A percentile compares a stretch with the other conserved stretches of the same genome.
Evolutionary conservation across 768 basidiomycete species (phyloP).

Genomic region (Collybiopsis confluens): DNA sequence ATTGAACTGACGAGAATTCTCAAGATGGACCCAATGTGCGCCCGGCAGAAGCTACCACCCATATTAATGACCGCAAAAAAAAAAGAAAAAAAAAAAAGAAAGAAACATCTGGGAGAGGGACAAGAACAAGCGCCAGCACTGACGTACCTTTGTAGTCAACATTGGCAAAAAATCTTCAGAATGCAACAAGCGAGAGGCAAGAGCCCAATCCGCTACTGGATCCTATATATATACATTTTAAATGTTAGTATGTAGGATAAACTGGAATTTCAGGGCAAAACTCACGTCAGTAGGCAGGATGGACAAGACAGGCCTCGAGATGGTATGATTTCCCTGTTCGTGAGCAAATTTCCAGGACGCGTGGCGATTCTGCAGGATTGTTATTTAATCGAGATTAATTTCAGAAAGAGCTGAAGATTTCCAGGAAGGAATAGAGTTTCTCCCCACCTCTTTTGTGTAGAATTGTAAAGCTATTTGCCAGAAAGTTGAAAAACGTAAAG

Average conservation of each 20-base stretch:
- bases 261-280: constrained; percentile 3
- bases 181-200: constrained; percentile 27
- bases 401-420: too few species aligned
- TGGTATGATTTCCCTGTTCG: constrained; percentile 41
- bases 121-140: neutral
- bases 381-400: neutral
- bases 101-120: too few species aligned
- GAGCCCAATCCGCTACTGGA: constrained; percentile 42
- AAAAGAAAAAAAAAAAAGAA: too few species aligned
- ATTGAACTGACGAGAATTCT: constrained; percentile 53
- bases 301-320: constrained; percentile 40
- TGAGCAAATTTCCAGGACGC: constrained; percentile 19
- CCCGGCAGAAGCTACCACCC: constrained; percentile 47
- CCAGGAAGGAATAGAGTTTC: too few species aligned
- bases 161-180: constrained; percentile 35
- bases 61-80: too few species aligned
- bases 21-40: constrained; percentile 69
- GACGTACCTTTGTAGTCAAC: constrained; percentile 32
- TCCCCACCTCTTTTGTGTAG: constrained; percentile 34
- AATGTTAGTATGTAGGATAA: neutral
- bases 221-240: constrained; percentile 29
- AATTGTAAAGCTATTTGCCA: constrained; percentile 53
- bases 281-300: constrained; percentile 35
- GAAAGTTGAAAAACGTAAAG: constrained; percentile 14
- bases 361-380: constrained; percentile 25